A percentile compares a stretch with the other conserved stretches of the same genome.
Conservation (phyloP, 202 grass and related monocot species). For the Carex sylvatica region DNA sequence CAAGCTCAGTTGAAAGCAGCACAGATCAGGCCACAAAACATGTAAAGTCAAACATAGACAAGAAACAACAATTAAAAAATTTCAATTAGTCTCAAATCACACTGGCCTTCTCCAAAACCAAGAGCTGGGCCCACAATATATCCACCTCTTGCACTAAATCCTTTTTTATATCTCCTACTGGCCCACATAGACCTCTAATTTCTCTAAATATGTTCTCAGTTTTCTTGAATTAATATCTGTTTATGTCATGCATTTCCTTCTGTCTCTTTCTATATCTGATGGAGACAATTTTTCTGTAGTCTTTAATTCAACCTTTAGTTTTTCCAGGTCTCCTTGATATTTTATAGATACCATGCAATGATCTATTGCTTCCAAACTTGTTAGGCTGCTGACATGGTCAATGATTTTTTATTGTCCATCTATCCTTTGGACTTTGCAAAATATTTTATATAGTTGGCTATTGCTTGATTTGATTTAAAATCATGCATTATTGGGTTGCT, state of each 20-base stretch:
- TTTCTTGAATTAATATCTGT: background rate
- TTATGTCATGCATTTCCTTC: background rate
- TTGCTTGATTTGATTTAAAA: background rate
- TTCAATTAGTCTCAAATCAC: background rate
- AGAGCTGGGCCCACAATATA: background rate
- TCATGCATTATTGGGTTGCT: background rate
- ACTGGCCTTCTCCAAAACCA: background rate
- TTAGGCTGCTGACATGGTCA: background rate
- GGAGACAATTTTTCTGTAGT: background rate
- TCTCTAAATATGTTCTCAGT: background rate
- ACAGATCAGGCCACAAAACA: background rate
- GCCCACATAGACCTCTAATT: no score
- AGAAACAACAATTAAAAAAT: background rate
- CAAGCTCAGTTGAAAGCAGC: background rate
- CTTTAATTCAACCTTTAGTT: conserved; percentile 11
- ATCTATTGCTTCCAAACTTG: background rate
- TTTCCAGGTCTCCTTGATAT: conserved; percentile 9
- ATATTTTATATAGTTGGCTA: background rate
- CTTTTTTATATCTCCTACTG: no score
- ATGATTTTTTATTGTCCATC: background rate
- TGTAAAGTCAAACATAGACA: background rate
- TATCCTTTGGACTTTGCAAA: background rate
- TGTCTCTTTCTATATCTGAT: conserved; percentile 6
- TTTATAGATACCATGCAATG: background rate
- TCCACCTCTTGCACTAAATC: background rate